Evolutionary conservation across 805 yeast genomes (phyloP).

Genomic region (Candida broadrunensis): DNA sequence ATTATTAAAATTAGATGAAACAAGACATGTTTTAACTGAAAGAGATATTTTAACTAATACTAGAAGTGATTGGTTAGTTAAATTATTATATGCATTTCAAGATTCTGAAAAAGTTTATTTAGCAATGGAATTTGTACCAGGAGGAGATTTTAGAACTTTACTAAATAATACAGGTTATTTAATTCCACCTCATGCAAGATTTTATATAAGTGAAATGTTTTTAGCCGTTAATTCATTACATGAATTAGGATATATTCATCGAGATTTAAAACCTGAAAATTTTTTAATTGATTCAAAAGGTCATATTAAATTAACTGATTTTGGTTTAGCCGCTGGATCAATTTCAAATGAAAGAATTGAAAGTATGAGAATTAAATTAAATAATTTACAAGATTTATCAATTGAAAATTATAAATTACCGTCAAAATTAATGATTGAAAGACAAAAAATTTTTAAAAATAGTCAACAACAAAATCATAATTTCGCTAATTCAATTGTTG

Average conservation of each 20-base stretch:
- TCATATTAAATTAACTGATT: slow-evolving; percentile 91
- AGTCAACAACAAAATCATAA: slow-evolving; percentile 53
- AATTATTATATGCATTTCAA: slow-evolving; percentile 90
- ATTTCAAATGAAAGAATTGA: slow-evolving; percentile 91
- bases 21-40: slow-evolving; percentile 92
- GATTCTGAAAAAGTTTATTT: slow-evolving; percentile 84
- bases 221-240: slow-evolving; percentile 91
- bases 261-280: slow-evolving; percentile 95
- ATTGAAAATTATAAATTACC: slow-evolving; percentile 58
- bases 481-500: slow-evolving; percentile 93
- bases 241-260: slow-evolving; percentile 91
- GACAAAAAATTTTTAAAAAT: slow-evolving; percentile 83
- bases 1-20: slow-evolving; percentile 86
- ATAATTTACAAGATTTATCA: slow-evolving; percentile 66
- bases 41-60: slow-evolving; percentile 96
- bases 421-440: slow-evolving; percentile 76
- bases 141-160: slow-evolving; percentile 96
- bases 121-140: slow-evolving; percentile 99
- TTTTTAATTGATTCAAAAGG: slow-evolving; percentile 87
- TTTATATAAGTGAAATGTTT: slow-evolving; percentile 95
- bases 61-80: slow-evolving; percentile 93
- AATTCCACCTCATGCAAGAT: slow-evolving; percentile 93
- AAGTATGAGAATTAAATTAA: slow-evolving; percentile 72
- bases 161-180: slow-evolving; percentile 90
- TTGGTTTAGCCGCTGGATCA: slow-evolving; percentile 96